Conservation (phyloP, 306 rosid genomes). For the Inga leiocalycina region DNA sequence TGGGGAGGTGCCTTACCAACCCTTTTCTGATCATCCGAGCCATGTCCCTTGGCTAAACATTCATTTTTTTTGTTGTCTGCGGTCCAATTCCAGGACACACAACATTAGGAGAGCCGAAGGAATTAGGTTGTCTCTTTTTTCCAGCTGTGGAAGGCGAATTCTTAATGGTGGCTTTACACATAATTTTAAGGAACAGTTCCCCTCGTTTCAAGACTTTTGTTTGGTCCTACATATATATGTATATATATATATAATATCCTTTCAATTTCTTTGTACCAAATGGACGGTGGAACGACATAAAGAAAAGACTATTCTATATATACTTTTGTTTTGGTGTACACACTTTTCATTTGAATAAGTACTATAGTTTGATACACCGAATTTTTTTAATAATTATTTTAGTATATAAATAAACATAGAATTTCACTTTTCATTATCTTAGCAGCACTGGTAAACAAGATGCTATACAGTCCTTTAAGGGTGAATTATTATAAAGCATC, state of each 20-base stretch:
- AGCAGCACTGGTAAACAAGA: not conserved
- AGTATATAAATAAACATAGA: not conserved
- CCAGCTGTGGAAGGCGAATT: constrained; percentile 30
- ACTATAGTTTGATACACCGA: not conserved
- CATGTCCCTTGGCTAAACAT: not conserved
- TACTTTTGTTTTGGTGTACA: not conserved
- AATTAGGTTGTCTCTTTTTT: constrained; percentile 34
- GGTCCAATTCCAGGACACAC: constrained; percentile 41
- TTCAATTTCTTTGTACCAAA: constrained; percentile 45
- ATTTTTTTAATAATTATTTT: not conserved
- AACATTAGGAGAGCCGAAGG: constrained; percentile 13
- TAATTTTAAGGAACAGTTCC: constrained; percentile 35
- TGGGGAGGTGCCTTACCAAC: no score
- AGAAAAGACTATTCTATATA: not conserved
- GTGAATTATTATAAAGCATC: not conserved
- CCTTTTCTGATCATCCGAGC: no score
- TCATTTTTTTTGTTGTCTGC: constrained; percentile 9
- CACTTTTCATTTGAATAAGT: not conserved
- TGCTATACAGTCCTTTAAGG: not conserved
- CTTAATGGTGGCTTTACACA: constrained; percentile 40
- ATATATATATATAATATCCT: not conserved
- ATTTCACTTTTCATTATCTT: not conserved
- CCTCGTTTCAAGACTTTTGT: constrained; percentile 17
- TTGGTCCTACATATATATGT: not conserved
- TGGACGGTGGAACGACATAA: constrained; percentile 45